These are phyloP conservation scores for Leptomonas seymouri DNA, from an alignment of 208 protist species.

Conservation along the genomic window DNA sequence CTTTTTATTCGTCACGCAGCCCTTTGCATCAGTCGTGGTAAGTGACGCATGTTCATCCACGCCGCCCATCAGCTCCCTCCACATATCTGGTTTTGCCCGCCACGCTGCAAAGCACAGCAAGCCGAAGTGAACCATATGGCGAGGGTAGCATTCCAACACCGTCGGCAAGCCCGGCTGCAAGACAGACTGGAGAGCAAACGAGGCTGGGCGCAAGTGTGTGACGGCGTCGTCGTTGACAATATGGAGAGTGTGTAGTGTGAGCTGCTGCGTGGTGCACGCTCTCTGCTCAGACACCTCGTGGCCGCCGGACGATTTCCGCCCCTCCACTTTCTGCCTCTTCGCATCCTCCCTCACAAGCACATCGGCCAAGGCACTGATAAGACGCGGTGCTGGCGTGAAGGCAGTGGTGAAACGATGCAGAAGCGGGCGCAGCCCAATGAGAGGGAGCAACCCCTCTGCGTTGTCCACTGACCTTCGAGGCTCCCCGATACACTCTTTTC, in stretches of 20 bases:
- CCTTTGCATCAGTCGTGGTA: not conserved
- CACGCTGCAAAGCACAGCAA: constrained; percentile 56
- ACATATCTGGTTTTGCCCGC: constrained; percentile 19
- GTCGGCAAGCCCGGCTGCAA: constrained; percentile 41
- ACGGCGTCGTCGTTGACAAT: constrained; percentile 49
- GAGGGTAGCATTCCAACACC: constrained; percentile 74
- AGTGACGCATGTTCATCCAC: not conserved
- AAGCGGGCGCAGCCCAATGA: not conserved
- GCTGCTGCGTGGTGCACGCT: not conserved
- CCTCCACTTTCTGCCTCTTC: not conserved
- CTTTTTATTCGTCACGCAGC: not conserved
- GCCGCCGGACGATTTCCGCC: too few relatives aligned
- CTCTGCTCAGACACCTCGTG: too few relatives aligned
- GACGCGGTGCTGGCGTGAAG: not conserved
- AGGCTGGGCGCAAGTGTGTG: constrained; percentile 15
- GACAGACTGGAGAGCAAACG: constrained; percentile 74
- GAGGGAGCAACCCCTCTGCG: not conserved
- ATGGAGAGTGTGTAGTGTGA: constrained; percentile 51
- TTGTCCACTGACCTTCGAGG: not conserved
- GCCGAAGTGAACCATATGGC: constrained; percentile 81
- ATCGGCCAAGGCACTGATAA: not conserved
- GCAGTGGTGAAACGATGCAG: not conserved
- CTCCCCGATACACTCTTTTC: not conserved
- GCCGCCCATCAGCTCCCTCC: not conserved
- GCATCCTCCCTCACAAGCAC: not conserved